phyloP scores from a whole-genome alignment of 768 basidiomycete genomes.

The Collybiopsis confluens region DNA sequence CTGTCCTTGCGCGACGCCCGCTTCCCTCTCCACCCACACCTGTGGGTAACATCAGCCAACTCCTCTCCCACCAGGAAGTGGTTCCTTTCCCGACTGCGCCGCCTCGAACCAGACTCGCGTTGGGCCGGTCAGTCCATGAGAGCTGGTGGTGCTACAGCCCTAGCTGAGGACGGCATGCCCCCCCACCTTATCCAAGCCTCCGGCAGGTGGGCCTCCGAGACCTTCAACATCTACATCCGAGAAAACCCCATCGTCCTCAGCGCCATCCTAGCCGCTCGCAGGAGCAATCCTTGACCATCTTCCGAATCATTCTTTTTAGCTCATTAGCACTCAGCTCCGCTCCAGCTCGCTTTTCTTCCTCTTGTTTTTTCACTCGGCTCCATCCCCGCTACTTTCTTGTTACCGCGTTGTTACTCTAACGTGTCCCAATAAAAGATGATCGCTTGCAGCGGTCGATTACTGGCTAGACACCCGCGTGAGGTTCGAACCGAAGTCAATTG shows the following conservation, averaged over 20 bases:
- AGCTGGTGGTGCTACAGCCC: constrained; percentile 26
- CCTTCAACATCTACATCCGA: constrained; percentile 12
- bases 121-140: constrained; percentile 25
- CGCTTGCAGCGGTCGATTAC: too few species aligned
- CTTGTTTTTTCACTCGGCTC: too few species aligned
- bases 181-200: constrained; percentile 19
- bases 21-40: constrained; percentile 11
- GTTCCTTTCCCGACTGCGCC: constrained; percentile 20
- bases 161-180: constrained; percentile 17
- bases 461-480: too few species aligned
- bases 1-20: background rate
- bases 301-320: too few species aligned
- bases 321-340: too few species aligned
- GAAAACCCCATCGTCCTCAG: constrained; percentile 11
- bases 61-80: constrained; percentile 22
- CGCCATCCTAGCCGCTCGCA: too few species aligned
- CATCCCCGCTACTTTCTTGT: too few species aligned
- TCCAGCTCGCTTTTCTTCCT: too few species aligned
- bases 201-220: constrained; percentile 26
- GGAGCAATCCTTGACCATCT: too few species aligned
- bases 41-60: constrained; percentile 20
- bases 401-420: too few species aligned
- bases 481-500: too few species aligned
- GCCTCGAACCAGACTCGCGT: constrained; percentile 10
- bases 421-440: too few species aligned